Conservation (phyloP, 352 stramenopile species). For the Thalassiosira exigua region DNA sequence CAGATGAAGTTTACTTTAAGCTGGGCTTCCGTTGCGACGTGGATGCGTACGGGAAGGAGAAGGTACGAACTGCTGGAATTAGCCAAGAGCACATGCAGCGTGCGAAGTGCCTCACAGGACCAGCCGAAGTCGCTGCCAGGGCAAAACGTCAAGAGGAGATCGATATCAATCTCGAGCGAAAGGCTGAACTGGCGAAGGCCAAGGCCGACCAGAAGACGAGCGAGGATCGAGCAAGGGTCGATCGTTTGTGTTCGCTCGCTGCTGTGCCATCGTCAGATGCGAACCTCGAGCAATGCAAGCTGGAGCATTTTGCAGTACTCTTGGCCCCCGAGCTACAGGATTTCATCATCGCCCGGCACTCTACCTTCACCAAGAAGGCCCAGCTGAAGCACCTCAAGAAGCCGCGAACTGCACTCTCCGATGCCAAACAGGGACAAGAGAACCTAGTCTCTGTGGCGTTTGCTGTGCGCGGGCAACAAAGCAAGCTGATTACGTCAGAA, state of each 20-base stretch:
- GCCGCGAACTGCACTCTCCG: background rate
- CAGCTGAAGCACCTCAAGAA: conserved; percentile 1
- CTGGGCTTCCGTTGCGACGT: conserved; percentile 5
- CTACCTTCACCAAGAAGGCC: background rate
- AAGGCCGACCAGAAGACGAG: background rate
- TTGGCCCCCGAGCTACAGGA: background rate
- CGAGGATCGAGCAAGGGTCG: conserved; percentile 4
- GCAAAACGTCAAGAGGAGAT: background rate
- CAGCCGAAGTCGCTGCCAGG: background rate
- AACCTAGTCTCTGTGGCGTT: too few species aligned
- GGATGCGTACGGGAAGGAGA: conserved; percentile 14
- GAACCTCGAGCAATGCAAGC: background rate
- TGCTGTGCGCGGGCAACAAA: too few species aligned
- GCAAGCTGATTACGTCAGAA: too few species aligned
- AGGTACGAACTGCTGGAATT: conserved; percentile 7
- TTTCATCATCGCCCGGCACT: background rate
- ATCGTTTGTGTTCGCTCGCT: background rate
- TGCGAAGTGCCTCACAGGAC: conserved; percentile 17
- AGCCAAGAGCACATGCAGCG: conserved; percentile 12
- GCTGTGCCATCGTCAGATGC: background rate
- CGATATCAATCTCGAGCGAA: conserved; percentile 4
- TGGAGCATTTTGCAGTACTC: background rate
- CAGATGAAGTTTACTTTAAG: conserved; percentile 15
- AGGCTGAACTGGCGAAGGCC: background rate
- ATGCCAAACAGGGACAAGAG: too few species aligned